A percentile compares a stretch with the other conserved stretches of the same genome.
Evolutionary conservation across 371 early-diverging fungal genomes (phyloP).

Genomic region (Apophysomyces sp.): DNA sequence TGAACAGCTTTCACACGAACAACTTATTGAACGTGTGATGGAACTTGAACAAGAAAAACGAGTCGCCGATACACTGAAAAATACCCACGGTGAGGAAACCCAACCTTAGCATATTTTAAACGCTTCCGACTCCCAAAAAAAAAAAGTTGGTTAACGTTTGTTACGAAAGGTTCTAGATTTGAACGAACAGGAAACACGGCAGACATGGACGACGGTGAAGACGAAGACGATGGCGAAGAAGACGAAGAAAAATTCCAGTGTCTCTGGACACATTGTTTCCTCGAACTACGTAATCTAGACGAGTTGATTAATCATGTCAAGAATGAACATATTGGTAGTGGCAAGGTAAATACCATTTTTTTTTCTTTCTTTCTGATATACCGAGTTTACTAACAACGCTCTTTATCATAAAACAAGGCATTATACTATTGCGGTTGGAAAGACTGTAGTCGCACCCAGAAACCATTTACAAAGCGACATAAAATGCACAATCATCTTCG

Average conservation of each 20-base stretch:
- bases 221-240: constrained; percentile 2
- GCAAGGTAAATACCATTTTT: constrained; percentile 17
- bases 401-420: too few relatives aligned
- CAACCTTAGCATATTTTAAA: not conserved
- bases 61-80: not conserved
- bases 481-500: constrained; percentile 89
- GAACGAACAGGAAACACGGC: not conserved
- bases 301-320: constrained; percentile 22
- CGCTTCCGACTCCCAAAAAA: too few relatives aligned
- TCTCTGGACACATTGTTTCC: constrained; percentile 15
- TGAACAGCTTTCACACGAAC: not conserved
- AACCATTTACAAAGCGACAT: constrained; percentile 88
- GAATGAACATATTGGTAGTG: constrained; percentile 25
- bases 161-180: not conserved
- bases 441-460: constrained; percentile 70
- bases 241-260: constrained; percentile 16
- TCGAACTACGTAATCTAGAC: constrained; percentile 12
- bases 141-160: not conserved
- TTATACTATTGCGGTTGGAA: constrained; percentile 81
- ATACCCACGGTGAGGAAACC: not conserved
- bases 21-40: not conserved
- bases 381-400: too few relatives aligned
- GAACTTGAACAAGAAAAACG: not conserved
- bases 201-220: not conserved
- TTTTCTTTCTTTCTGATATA: not conserved